Evolutionary conservation across 805 yeast species (phyloP), one percentile per base, ranked within the genome.

Genomic region (Candida yuanshanica): DNA sequence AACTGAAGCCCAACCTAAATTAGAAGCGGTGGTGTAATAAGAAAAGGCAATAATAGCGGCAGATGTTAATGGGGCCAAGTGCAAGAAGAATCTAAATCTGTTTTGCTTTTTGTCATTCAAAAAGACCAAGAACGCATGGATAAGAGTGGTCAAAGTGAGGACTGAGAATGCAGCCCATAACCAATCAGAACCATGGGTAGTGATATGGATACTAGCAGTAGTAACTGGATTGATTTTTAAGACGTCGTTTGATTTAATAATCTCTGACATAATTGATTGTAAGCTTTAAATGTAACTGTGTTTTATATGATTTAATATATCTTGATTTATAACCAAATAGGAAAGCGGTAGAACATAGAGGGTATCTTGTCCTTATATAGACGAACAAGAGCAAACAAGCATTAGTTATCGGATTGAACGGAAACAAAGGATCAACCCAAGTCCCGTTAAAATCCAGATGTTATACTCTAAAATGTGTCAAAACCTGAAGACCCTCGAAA

Each of bases 141-240:
- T 39, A 4, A 69, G 21, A 4, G 75, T 53, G n/a, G 68, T 53
- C 1, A 68, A 36, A 16, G 65, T 65, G 50, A 77, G 71, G 29
- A 76, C 39, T 5, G 74, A 57, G 52, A 80, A 78, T 12, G 65
- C 80, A 1, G 85, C 72, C 84, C 84, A 80, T 48, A 74, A 66
- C 84, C 83, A 80, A 56, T 75, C 75, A 8, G 83, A 77, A 56
- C 87, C 85, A 51, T 73, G 76, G 12, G 55, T 46, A 11, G 83
- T 78, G 25, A 80, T 45, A 41, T 70, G 72, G 53, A 77, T 69
- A 47, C 76, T 82, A 38, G 69, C 59, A 14, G 6, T 14, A 16
- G 57, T 61, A 6, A 63, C 46, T 11, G 50, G 35, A 39, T 55
- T 55, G 26, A 48, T 34, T 27, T 25, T 18, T 14, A 36, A 23